Evolutionary conservation across 2,329 filamentous ascomycete genomes (phyloP).

Genomic region (Colletotrichum tropicale): DNA sequence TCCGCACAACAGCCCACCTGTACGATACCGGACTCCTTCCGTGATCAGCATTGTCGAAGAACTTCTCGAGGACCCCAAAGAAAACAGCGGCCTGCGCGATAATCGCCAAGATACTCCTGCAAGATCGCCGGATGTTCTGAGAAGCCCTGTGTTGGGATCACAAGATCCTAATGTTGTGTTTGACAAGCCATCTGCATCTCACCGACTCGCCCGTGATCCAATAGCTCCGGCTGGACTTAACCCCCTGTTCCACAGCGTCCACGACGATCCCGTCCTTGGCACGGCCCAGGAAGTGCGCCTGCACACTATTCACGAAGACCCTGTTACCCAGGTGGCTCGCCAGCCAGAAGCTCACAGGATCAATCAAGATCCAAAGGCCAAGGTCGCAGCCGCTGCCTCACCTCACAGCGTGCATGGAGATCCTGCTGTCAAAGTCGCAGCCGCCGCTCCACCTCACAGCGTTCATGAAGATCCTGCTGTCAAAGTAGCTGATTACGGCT

Average conservation of each 20-base stretch:
- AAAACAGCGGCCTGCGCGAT: neutral
- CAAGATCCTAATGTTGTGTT: neutral
- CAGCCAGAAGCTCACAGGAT: neutral
- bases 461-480: neutral
- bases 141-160: neutral
- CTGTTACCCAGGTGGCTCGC: neutral
- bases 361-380: neutral
- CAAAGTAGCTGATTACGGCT: neutral
- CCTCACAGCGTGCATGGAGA: neutral
- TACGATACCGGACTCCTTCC: neutral
- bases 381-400: neutral
- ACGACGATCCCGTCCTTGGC: constrained; percentile 1
- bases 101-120: constrained; percentile 6
- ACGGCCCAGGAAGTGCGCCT: constrained; percentile 2
- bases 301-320: constrained; percentile 5
- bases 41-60: neutral
- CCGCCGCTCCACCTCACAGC: neutral
- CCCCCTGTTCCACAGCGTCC: neutral
- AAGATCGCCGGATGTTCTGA: neutral
- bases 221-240: neutral
- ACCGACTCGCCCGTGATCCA: constrained; percentile 5
- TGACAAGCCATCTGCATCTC: neutral
- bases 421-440: neutral
- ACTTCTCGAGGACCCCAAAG: neutral
- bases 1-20: neutral